A percentile compares a stretch with the other conserved stretches of the same genome.
Evolutionary conservation across 306 rosid species (phyloP).

Genomic region (Trifolium pratense): DNA sequence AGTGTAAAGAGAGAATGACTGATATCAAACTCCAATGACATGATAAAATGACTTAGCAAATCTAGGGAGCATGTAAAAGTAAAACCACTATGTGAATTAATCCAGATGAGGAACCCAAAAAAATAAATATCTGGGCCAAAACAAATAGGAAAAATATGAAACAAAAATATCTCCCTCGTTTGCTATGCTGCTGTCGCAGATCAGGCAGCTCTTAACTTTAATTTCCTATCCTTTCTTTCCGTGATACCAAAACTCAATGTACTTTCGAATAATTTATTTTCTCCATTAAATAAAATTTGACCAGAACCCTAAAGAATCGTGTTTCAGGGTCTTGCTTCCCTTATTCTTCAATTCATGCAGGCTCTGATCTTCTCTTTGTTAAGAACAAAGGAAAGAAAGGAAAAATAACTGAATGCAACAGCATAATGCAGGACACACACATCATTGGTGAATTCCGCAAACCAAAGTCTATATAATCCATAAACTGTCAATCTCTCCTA

Average conservation of each 20-base stretch:
- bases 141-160: slow-evolving; percentile 38
- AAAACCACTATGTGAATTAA: slow-evolving; percentile 47
- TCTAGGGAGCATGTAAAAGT: slow-evolving; percentile 47
- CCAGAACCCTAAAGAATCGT: slow-evolving; percentile 61
- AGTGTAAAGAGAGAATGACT: slow-evolving; percentile 22
- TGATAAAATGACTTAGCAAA: slow-evolving; percentile 40
- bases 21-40: slow-evolving; percentile 35
- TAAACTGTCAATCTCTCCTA: slow-evolving; percentile 43
- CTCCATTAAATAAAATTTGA: slow-evolving; percentile 48
- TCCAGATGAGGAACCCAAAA: slow-evolving; percentile 46
- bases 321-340: slow-evolving; percentile 50
- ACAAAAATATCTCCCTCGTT: slow-evolving; percentile 49
- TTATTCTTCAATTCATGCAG: slow-evolving; percentile 54
- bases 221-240: slow-evolving; percentile 56
- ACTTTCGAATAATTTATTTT: slow-evolving; percentile 50
- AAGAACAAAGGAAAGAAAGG: slow-evolving; percentile 60
- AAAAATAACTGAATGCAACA: slow-evolving; percentile 51
- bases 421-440: slow-evolving; percentile 44
- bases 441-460: slow-evolving; percentile 49
- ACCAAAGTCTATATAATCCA: slow-evolving; percentile 58
- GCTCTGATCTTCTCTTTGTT: slow-evolving; percentile 50
- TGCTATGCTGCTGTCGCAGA: slow-evolving; percentile 51
- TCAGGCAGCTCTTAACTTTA: slow-evolving; percentile 44
- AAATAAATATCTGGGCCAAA: slow-evolving; percentile 44
- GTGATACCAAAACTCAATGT: slow-evolving; percentile 46